Conservation (phyloP, 1,284 basidiomycete genomes). For the Sanghuangporus sanghuang region DNA sequence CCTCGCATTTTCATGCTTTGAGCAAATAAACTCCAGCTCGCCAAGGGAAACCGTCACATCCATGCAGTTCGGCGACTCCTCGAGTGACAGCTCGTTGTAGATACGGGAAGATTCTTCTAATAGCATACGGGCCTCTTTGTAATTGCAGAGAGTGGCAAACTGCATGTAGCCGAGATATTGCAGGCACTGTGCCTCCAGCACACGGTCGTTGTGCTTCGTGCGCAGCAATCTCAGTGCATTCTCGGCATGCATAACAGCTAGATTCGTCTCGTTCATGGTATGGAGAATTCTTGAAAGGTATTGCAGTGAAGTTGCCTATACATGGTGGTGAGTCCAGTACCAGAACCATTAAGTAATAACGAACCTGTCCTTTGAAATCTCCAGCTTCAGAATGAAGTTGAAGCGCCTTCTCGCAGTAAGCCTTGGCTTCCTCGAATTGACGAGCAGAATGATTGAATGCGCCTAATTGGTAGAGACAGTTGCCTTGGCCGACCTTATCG, state of each 20-base stretch:
- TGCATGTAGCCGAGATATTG: slow-evolving; percentile 1
- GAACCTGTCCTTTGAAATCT: not conserved
- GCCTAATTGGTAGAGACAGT: not conserved
- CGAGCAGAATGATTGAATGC: not conserved
- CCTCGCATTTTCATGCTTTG: not conserved
- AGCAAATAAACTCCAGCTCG: not conserved
- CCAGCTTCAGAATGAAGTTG: not conserved
- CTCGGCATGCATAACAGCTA: not conserved
- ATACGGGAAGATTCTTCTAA: not conserved
- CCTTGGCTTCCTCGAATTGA: not conserved
- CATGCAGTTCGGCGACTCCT: slow-evolving; percentile 1
- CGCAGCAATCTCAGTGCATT: not conserved
- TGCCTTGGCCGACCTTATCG: not conserved
- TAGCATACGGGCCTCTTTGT: not conserved
- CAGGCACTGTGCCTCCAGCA: slow-evolving; percentile 2
- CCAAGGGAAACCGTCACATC: not conserved
- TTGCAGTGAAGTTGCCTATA: not conserved
- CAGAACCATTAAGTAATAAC: not conserved
- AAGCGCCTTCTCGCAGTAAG: not conserved
- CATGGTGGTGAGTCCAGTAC: not conserved
- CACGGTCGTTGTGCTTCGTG: not conserved
- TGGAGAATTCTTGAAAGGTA: not conserved
- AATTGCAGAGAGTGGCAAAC: not conserved
- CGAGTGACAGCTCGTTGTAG: not conserved
- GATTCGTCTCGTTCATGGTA: not conserved